Evolutionary conservation across 2,329 filamentous ascomycete genomes (phyloP), one percentile per base, ranked within the genome.

Genomic region (Dryadomyces sulphureus): DNA sequence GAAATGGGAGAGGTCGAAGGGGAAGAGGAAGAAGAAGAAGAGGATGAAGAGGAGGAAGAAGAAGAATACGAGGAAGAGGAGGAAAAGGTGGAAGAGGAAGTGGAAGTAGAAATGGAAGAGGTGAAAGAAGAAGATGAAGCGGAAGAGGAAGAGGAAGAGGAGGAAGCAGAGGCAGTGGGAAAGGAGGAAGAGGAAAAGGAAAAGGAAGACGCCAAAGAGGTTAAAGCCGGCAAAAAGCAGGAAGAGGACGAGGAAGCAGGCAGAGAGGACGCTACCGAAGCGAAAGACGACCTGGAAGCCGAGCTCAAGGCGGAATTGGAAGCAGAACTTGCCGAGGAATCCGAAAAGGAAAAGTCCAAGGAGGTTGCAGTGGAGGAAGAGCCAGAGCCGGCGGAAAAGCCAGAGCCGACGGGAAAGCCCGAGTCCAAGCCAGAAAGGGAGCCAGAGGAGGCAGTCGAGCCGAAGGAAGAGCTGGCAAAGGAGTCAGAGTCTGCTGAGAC

Each of bases 251-350:
- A 20, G 7, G 21, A 45, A 32, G 38, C 35, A 5, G 48, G 36
- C 11, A 39, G 19, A 1, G 21, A 39, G 16, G 41, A 32, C 20
- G 32, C 14, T n/a, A 17, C 34, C 9, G 7, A 38, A 5, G 19
- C 21, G n/a, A 21, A 45, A 4, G 35, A 41, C 6, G 43, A 35
- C 8, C 36, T 45, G 5, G 44, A 46, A 7, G 45, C 48, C 16
- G 46, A 46, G 11, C 27, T 40, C 5, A 41, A 48, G 19, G 41
- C 42, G 2, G 41, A 42, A 20, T 25, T 21, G 30, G 48, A 41
- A 17, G 48, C 42, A 1, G 43, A 45, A 14, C 12, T 14, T 5
- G 30, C 34, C 4, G 42, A 24, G 7, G 44, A 45, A 32, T 2
- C 3, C 2, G 34, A 36, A 7, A 7, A 12, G 2, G 17, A 19